phyloP scores from a whole-genome alignment of 2,329 filamentous ascomycete genomes.

The Neonectria sp. region DNA sequence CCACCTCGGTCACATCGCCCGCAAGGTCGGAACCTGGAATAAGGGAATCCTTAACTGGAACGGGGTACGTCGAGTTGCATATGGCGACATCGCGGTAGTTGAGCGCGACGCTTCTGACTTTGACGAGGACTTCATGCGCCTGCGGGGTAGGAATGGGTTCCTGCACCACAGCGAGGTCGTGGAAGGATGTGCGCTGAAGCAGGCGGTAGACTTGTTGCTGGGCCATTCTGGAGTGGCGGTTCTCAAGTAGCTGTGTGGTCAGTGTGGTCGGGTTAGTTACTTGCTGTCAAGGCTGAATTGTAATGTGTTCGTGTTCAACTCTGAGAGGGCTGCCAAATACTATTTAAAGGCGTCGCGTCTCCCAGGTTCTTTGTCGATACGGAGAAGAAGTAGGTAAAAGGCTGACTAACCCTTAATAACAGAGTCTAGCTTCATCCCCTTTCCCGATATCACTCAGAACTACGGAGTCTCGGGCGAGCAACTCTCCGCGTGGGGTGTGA shows the following conservation, averaged over 20 bases:
- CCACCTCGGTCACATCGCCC: conserved; percentile 52
- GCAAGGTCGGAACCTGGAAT: conserved; percentile 55
- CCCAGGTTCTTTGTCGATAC: too few species aligned
- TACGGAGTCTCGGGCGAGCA: too few species aligned
- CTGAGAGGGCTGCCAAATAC: too few species aligned
- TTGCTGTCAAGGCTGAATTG: too few species aligned
- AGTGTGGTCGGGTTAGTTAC: too few species aligned
- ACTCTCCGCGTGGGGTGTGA: too few species aligned
- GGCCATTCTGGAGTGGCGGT: conserved; percentile 2
- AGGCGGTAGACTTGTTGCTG: conserved; percentile 23
- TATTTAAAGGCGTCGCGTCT: too few species aligned
- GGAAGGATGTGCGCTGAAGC: conserved; percentile 26
- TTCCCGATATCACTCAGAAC: too few species aligned
- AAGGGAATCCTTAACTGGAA: conserved; percentile 51
- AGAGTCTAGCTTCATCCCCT: too few species aligned
- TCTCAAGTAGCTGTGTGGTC: not conserved
- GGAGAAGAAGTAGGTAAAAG: too few species aligned
- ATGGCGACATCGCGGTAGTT: conserved; percentile 55
- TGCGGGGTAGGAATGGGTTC: conserved; percentile 47
- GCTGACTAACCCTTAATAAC: too few species aligned
- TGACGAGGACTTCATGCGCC: conserved; percentile 49
- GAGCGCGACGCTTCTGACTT: conserved; percentile 49
- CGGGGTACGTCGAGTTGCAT: conserved; percentile 48
- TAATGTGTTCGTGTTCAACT: too few species aligned
- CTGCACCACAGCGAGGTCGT: conserved; percentile 40